Evolutionary conservation across 75 land plant genomes (phyloP).

Genomic region (Pinus taeda): DNA sequence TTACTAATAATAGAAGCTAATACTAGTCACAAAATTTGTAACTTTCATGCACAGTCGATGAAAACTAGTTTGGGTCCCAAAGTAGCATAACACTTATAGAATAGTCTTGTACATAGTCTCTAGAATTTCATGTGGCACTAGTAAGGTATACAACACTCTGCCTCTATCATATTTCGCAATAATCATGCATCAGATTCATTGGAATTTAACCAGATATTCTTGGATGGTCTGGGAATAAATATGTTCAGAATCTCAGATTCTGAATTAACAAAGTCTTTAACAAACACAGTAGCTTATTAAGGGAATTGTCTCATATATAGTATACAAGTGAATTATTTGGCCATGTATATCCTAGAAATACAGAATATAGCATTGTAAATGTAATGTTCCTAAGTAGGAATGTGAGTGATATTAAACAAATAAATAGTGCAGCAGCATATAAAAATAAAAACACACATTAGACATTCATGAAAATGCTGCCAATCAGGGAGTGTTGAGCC

Average conservation of each 20-base stretch:
- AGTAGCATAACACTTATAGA: background rate
- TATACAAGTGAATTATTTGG: background rate
- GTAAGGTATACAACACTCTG: background rate
- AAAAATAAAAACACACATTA: no score
- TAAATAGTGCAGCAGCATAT: no score
- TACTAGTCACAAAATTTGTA: background rate
- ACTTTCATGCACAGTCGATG: background rate
- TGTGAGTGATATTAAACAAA: no score
- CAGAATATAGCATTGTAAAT: no score
- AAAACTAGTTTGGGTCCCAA: background rate
- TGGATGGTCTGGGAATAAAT: background rate
- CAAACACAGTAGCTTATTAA: background rate
- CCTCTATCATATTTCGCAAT: background rate
- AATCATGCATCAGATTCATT: background rate
- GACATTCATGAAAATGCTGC: no score
- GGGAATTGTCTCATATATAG: background rate
- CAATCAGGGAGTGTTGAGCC: no score
- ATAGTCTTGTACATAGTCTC: background rate
- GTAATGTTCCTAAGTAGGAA: no score
- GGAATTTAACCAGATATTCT: background rate
- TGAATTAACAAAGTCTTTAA: background rate
- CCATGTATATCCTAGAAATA: background rate
- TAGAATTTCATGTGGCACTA: background rate
- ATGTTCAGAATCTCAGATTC: background rate
- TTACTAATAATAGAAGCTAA: background rate